Percentiles rank a stretch among this genome's conserved stretches.
Evolutionary conservation across 352 stramenopile genomes (phyloP).

Genomic region (Phytopythium chamaehyphon): DNA sequence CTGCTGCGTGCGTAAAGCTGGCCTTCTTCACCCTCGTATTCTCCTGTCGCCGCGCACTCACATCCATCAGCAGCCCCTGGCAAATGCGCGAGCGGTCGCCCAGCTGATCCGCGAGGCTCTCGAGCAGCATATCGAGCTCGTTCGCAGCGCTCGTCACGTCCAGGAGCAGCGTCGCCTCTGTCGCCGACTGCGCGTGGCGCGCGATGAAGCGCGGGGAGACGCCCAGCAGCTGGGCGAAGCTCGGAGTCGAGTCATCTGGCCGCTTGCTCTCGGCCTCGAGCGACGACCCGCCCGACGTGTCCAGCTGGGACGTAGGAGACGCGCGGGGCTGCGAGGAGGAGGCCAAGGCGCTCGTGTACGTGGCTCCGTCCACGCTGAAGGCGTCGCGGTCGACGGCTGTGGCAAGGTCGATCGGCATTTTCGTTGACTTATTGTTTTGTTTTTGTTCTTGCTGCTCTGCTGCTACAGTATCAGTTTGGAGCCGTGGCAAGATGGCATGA

Average conservation of each 20-base stretch:
- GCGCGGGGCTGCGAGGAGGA: not conserved
- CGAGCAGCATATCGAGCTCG: conserved; percentile 33
- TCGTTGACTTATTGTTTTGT: not conserved
- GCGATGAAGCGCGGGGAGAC: conserved; percentile 19
- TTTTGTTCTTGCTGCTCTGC: too few species aligned
- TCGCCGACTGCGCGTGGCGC: conserved; percentile 9
- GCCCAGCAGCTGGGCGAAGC: conserved; percentile 9
- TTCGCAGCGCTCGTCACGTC: conserved; percentile 23
- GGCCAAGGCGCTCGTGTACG: conserved; percentile 11
- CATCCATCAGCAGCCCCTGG: not conserved
- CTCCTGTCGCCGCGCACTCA: too few species aligned
- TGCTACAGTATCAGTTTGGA: too few species aligned
- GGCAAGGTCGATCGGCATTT: conserved; percentile 7
- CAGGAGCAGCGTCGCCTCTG: conserved; percentile 18
- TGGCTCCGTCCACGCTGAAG: conserved; percentile 23
- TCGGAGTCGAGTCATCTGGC: not conserved
- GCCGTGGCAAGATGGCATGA: too few species aligned
- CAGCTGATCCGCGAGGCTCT: conserved; percentile 27
- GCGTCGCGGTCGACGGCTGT: conserved; percentile 10
- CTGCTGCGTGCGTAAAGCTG: conserved; percentile 15
- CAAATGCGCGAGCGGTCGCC: conserved; percentile 21
- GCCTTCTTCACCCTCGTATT: not conserved
- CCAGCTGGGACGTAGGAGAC: not conserved
- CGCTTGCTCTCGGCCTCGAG: conserved; percentile 2
- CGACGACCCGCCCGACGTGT: not conserved